These are phyloP conservation scores for Salix exigua DNA, from an alignment of 345 rosid species.

Conservation along the genomic window DNA sequence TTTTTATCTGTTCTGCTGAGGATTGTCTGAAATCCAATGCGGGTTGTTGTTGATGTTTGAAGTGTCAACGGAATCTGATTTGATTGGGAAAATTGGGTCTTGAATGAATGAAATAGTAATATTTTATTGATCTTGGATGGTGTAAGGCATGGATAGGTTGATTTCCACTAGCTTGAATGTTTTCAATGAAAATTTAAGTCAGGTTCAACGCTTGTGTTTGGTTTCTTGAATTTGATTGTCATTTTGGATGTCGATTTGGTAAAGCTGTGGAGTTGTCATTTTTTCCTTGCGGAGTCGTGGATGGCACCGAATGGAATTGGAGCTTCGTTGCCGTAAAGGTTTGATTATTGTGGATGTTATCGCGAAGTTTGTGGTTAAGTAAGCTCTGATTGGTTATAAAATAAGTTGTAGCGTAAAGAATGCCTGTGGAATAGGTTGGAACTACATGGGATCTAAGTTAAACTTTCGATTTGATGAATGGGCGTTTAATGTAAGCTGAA, in stretches of 20 bases:
- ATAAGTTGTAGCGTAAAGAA: neutral
- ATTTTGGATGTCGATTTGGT: neutral
- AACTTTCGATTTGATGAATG: neutral
- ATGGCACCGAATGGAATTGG: neutral
- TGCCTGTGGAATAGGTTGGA: neutral
- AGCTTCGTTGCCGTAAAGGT: neutral
- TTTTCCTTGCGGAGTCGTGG: neutral
- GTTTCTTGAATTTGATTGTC: neutral
- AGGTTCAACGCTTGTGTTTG: neutral
- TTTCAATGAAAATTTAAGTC: neutral
- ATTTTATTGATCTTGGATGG: neutral
- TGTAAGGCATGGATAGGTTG: neutral
- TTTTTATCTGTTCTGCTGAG: neutral
- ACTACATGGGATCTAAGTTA: neutral
- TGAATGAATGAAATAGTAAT: neutral
- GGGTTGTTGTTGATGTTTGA: neutral
- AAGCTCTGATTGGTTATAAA: neutral
- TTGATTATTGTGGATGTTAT: neutral
- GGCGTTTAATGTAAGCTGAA: neutral
- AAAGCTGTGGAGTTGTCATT: neutral
- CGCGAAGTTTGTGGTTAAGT: neutral
- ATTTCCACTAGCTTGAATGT: neutral
- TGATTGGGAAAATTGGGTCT: neutral
- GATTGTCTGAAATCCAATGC: neutral
- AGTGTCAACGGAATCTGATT: neutral